These are phyloP conservation scores for Penicillium coprophilum DNA, from an alignment of 495 filamentous ascomycete genomes.

Conservation along the genomic window DNA sequence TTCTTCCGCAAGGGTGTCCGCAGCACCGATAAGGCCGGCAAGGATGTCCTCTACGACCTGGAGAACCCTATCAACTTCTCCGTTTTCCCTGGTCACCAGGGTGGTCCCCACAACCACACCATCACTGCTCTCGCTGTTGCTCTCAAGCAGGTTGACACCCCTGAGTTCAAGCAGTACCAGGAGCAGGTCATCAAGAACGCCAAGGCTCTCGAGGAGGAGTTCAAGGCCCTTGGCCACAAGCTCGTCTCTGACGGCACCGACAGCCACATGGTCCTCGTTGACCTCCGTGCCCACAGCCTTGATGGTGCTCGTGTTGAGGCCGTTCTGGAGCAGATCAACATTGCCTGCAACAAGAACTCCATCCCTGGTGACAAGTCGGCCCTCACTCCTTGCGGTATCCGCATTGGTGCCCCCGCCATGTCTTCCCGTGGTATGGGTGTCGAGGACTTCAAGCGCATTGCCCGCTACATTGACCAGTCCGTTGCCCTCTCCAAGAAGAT, in stretches of 20 bases:
- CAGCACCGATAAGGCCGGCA: conserved; percentile 84
- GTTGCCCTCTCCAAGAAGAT: conserved; percentile 82
- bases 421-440: conserved; percentile 90
- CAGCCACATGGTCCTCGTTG: conserved; percentile 96
- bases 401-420: conserved; percentile 97
- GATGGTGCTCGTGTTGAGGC: conserved; percentile 97
- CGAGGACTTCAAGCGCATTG: conserved; percentile 90
- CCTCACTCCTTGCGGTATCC: conserved; percentile 89
- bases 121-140: conserved; percentile 98
- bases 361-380: conserved; percentile 98
- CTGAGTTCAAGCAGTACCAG: conserved; percentile 97
- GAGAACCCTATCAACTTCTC: conserved; percentile 98
- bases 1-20: conserved; percentile 98
- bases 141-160: conserved; percentile 87
- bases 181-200: conserved; percentile 89
- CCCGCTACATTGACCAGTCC: conserved; percentile 78
- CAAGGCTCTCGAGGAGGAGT: conserved; percentile 69
- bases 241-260: conserved; percentile 96
- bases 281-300: conserved; percentile 74
- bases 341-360: conserved; percentile 99
- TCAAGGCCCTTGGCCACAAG: conserved; percentile 81
- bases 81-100: conserved; percentile 99
- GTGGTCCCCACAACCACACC: conserved; percentile 99
- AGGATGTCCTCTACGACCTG: conserved; percentile 89
- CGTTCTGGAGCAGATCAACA: conserved; percentile 95